Conservation (phyloP, 1,284 basidiomycete genomes). For the Ustilago cynodontis region DNA sequence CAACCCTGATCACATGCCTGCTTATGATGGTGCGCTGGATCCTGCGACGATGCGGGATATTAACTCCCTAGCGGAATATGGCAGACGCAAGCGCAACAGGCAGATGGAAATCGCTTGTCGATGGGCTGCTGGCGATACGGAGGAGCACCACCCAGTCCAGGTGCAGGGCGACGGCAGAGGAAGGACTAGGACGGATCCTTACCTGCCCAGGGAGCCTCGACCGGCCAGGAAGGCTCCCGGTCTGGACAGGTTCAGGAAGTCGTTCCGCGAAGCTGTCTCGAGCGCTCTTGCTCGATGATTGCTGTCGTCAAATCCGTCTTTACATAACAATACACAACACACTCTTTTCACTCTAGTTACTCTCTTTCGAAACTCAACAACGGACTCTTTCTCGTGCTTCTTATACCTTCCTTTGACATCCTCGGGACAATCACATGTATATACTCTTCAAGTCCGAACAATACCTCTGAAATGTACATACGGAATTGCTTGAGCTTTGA, state of each 20-base stretch:
- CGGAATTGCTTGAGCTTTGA: background rate
- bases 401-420: background rate
- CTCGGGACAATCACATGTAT: background rate
- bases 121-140: constrained; percentile 66
- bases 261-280: constrained; percentile 62
- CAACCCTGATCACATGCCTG: constrained; percentile 20
- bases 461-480: background rate
- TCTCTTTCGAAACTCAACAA: background rate
- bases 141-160: constrained; percentile 62
- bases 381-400: constrained; percentile 1
- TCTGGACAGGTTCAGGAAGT: constrained; percentile 53
- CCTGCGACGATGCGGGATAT: constrained; percentile 52
- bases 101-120: constrained; percentile 66
- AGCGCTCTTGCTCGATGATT: constrained; percentile 44
- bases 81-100: constrained; percentile 56
- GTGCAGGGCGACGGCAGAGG: constrained; percentile 61
- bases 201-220: constrained; percentile 56
- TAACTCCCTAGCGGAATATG: constrained; percentile 55
- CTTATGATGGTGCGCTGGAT: constrained; percentile 36
- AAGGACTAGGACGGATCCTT: constrained; percentile 59
- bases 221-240: constrained; percentile 49
- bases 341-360: background rate
- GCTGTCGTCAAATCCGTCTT: too few relatives aligned
- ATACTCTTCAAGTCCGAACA: background rate
- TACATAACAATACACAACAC: too few relatives aligned